Base-by-base conservation (phyloP, 495 filamentous ascomycete species). In the Hypoxylon trugodes region DNA sequence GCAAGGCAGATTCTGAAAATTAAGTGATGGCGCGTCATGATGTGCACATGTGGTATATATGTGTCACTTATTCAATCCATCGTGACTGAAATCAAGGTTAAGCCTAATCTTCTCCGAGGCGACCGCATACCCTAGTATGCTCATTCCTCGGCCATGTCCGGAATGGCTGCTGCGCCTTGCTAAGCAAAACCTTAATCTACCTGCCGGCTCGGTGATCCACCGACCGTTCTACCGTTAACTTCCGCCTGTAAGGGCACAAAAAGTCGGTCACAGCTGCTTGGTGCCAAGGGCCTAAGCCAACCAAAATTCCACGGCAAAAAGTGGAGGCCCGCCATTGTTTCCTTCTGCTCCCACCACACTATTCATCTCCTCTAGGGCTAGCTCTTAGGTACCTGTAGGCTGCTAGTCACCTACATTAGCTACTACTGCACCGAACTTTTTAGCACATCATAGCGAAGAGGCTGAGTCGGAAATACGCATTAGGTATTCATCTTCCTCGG, bases 91-190 rank as follows among this genome's bases (percentile, higher is more conserved):
- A n/a, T n/a, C n/a, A 19, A 19, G 22, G 26, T 26, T 42, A 35
- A 13, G 42, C 12, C 55, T 41, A 30, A 33, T 35, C 24, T 42
- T 18, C 25, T n/a, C n/a, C n/a, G n/a, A n/a, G n/a, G n/a, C n/a
- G n/a, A n/a, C n/a, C n/a, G n/a, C n/a, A n/a, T n/a, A n/a, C n/a
- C 28, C 28, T 10, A 5, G 43, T 38, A 30, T 36, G 25, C 42
- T 37, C 13, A 22, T 48, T 37, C 42, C 25, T 66, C 63, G 63
- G 63, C n/a, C 57, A 66, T 61, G 62, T 66, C 63, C 63, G 63
- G 63, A 24, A n/a, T n/a, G 28, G 50, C 30, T 61, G 46, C 63
- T 66, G 63, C 63, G 63, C 63, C 63, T 45, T 66, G 56, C 56
- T 50, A 18, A 43, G 22, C 35, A 30, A 28, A 40, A 19, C 7